Percentiles rank a stretch among this genome's conserved stretches.
phyloP scores from a whole-genome alignment of 2,329 filamentous ascomycete species.

The Colletotrichum australisinense region DNA sequence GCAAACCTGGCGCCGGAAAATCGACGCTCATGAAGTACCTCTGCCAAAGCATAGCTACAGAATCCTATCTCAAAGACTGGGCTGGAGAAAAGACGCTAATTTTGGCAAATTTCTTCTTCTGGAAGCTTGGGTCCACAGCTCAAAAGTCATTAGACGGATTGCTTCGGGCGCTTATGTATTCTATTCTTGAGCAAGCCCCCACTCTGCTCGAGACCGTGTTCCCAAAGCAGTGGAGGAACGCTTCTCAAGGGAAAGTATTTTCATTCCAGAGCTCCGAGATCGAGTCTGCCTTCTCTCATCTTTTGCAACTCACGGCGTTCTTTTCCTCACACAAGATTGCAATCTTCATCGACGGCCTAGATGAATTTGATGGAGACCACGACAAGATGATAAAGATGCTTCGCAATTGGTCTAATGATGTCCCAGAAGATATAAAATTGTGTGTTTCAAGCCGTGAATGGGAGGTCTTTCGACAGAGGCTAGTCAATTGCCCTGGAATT shows the following conservation, averaged over 20 bases:
- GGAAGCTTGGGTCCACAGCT: not conserved
- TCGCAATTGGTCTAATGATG: not conserved
- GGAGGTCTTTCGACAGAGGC: not conserved
- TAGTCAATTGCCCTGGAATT: not conserved
- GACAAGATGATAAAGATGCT: not conserved
- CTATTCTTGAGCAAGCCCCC: not conserved
- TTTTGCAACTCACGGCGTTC: not conserved
- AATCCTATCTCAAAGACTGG: not conserved
- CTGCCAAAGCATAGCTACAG: not conserved
- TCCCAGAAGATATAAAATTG: not conserved
- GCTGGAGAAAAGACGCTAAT: slow-evolving; percentile 5
- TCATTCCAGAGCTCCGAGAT: not conserved
- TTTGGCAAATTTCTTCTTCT: slow-evolving; percentile 20
- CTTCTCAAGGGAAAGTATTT: rapidly evolving
- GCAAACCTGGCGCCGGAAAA: slow-evolving; percentile 20
- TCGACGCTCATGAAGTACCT: slow-evolving; percentile 22
- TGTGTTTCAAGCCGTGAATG: slow-evolving; percentile 9
- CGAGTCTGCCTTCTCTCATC: not conserved
- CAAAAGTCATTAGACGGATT: slow-evolving; percentile 9
- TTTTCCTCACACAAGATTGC: not conserved
- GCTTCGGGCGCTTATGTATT: not conserved
- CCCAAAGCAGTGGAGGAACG: not conserved
- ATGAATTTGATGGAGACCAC: slow-evolving; percentile 18
- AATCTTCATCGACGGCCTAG: slow-evolving; percentile 16
- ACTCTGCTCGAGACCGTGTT: not conserved